Evolutionary conservation across 805 yeast genomes (phyloP).

Genomic region (Wickerhamomyces strasburgensis): DNA sequence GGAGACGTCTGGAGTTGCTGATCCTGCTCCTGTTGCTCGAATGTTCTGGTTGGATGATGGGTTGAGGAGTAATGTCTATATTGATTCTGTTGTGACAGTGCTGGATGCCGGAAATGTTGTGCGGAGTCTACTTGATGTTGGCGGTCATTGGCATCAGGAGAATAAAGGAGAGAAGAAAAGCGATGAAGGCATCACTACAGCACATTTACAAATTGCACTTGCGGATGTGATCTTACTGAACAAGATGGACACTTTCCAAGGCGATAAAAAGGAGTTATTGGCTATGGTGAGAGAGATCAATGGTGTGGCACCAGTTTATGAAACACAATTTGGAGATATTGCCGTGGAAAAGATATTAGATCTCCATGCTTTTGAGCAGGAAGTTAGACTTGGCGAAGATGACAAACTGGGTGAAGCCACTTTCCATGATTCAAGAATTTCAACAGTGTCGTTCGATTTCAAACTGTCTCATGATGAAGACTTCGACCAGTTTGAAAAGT

Average conservation of each 20-base stretch:
- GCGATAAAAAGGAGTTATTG: conserved; percentile 29
- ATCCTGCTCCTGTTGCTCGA: conserved; percentile 93
- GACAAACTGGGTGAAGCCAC: conserved; percentile 27
- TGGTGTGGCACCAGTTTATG: conserved; percentile 57
- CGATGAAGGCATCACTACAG: conserved; percentile 61
- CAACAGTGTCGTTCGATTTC: conserved; percentile 48
- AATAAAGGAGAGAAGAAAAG: conserved; percentile 34
- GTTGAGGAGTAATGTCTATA: conserved; percentile 72
- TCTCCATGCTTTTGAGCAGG: conserved; percentile 67
- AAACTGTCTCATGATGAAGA: conserved; percentile 30
- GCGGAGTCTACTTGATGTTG: conserved; percentile 62
- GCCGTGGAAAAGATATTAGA: conserved; percentile 64
- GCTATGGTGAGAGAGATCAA: conserved; percentile 52
- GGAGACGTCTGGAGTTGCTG: conserved; percentile 96
- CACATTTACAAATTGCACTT: conserved; percentile 83
- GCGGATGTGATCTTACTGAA: conserved; percentile 82
- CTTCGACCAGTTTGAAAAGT: conserved; percentile 47
- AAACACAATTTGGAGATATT: conserved; percentile 72
- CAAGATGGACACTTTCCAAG: conserved; percentile 57
- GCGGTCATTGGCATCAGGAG: conserved; percentile 63
- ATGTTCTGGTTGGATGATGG: conserved; percentile 99
- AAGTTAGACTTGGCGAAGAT: conserved; percentile 22
- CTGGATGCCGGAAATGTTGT: conserved; percentile 68
- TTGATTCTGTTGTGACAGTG: conserved; percentile 90
- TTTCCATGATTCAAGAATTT: conserved; percentile 48